Percentiles rank a stretch among this genome's conserved stretches.
Evolutionary conservation across 1,284 basidiomycete genomes (phyloP).

Genomic region (Rhodotorula sp.): DNA sequence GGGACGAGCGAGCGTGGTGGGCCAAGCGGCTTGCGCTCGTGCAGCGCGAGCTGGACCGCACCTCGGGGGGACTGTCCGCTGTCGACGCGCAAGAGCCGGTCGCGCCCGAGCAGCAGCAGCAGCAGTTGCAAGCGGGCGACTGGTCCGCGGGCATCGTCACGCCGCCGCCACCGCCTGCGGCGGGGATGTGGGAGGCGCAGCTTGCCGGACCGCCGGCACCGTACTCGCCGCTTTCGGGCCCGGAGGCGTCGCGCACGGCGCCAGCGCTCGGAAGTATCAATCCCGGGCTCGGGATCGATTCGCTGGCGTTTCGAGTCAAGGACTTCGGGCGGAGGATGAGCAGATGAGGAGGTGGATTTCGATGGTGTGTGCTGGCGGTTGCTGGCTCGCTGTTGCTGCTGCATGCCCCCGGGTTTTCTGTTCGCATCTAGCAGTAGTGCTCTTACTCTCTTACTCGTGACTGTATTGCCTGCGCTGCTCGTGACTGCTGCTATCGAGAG

Average conservation of each 20-base stretch:
- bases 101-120: too few species aligned
- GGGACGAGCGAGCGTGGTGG: conserved; percentile 79
- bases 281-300: conserved; percentile 1
- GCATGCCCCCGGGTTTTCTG: not conserved
- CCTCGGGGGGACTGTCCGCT: not conserved
- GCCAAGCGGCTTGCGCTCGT: conserved; percentile 59
- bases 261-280: not conserved
- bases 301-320: not conserved
- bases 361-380: not conserved
- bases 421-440: too few species aligned
- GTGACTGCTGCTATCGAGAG: too few species aligned
- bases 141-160: too few species aligned
- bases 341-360: too few species aligned
- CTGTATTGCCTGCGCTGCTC: too few species aligned
- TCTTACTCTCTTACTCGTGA: too few species aligned
- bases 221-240: not conserved
- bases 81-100: too few species aligned
- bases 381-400: not conserved
- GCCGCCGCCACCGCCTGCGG: too few species aligned
- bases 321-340: not conserved
- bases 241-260: not conserved
- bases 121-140: too few species aligned
- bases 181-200: not conserved
- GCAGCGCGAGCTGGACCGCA: not conserved
- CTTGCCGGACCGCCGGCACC: not conserved